Evolutionary conservation across 2,329 filamentous ascomycete genomes (phyloP), one percentile per base, ranked within the genome.

Genomic region (Apiospora hydei): DNA sequence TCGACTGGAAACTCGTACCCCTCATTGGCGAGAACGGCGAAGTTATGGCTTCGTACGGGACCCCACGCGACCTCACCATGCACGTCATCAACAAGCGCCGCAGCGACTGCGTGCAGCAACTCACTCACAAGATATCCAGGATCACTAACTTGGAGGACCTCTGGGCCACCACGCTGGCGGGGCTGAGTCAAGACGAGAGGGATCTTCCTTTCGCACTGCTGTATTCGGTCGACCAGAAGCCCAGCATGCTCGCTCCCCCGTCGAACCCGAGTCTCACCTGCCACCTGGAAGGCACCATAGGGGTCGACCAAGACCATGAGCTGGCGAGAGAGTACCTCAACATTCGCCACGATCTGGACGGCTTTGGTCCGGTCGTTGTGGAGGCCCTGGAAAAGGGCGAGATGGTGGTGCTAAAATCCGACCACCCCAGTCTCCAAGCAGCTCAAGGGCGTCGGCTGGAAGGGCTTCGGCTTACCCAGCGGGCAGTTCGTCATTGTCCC

Each of bases 1-100:
- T 83, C 70, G 82, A 83, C n/a, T 85, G 83, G 83, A 84, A 82
- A 26, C 81, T 84, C 30, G 79, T 81, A 10, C 84, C 84, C 7
- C 72, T 85, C 21, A 81, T 83, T 64, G 80, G 80, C 10, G 79
- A 81, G 3, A 81, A 82, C 26, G 79, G 82, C 18, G 79, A 85
- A 53, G 81, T 81, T 5, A 73, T 72, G 49, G 77, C 75, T 1
- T 76, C 74, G 5, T 78, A 78, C 46, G 74, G 74, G 1, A 76
- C 74, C 43, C 74, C 76, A 0, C 70, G 67, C 3, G 75, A 79
- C 43, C 69, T 73, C 51, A 84, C 83, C 3, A 75, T 77, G 38
- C 80, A 83, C 18, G 81, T 82, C 1, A 80, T 84, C 34, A 77
- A 76, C 21, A 78, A 76, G 18, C 74, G 81, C 34, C 78, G 83